Percentiles rank a stretch among this genome's conserved stretches.
phyloP scores from a whole-genome alignment of 2,329 filamentous ascomycete genomes.

The Cercospora zeina region DNA sequence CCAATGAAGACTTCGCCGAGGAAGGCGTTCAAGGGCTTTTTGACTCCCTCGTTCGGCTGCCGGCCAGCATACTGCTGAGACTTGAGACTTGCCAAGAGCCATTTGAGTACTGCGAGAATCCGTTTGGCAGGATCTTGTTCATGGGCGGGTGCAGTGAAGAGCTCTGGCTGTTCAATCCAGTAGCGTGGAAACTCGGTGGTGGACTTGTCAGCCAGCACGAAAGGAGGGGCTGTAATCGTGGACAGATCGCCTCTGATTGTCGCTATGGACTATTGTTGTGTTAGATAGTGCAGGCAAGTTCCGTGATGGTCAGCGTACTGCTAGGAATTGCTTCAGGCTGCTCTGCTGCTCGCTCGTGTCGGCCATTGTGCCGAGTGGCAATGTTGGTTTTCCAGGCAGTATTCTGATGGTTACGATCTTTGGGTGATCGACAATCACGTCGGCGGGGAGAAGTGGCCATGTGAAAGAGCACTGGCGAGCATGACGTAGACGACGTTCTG shows the following conservation, averaged over 20 bases:
- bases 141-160: constrained; percentile 50
- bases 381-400: neutral
- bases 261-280: constrained; percentile 42
- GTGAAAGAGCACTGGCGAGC: neutral
- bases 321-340: constrained; percentile 37
- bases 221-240: constrained; percentile 52
- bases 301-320: constrained; percentile 22
- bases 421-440: neutral
- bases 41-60: constrained; percentile 47
- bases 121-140: constrained; percentile 45
- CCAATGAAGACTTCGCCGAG: constrained; percentile 49
- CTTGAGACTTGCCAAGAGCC: constrained; percentile 51
- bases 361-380: constrained; percentile 18
- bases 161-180: constrained; percentile 49
- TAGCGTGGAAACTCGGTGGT: constrained; percentile 51
- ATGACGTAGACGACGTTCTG: constrained; percentile 15
- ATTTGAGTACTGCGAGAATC: constrained; percentile 51
- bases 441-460: neutral
- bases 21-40: constrained; percentile 56
- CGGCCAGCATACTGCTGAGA: constrained; percentile 53
- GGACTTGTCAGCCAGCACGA: constrained; percentile 48
- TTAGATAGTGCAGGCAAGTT: neutral
- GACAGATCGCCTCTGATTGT: constrained; percentile 50
- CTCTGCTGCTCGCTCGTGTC: constrained; percentile 30
- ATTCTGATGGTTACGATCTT: neutral